Evolutionary conservation across 139 green algal genomes (phyloP).

Genomic region (Tetradesmus obliquus): DNA sequence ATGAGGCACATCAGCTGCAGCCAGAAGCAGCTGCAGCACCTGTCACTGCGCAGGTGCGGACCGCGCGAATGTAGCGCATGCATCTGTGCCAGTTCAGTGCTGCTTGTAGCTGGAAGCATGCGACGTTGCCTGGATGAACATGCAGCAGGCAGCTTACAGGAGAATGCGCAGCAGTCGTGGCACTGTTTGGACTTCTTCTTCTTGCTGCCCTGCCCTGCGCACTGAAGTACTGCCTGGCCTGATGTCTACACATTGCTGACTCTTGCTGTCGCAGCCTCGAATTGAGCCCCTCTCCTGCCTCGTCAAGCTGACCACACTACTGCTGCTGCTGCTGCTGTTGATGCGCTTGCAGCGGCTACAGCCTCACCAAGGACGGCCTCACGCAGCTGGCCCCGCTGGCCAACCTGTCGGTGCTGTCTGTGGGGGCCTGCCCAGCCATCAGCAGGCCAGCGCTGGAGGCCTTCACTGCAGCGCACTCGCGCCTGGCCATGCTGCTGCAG

Average conservation of each 20-base stretch:
- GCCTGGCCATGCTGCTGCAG: conserved; percentile 13
- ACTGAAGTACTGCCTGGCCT: background rate
- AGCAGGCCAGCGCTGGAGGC: conserved; percentile 4
- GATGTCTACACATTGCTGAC: background rate
- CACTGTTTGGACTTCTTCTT: too few species aligned
- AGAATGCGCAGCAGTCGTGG: background rate
- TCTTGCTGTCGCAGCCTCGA: background rate
- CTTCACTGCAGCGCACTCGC: conserved; percentile 8
- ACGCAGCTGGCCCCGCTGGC: background rate
- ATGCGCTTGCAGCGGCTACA: conserved; percentile 21
- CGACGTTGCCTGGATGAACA: too few species aligned
- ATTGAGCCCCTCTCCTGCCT: background rate
- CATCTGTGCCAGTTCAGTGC: too few species aligned
- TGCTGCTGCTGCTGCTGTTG: background rate
- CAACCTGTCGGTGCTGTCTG: conserved; percentile 45
- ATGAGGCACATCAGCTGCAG: conserved; percentile 41
- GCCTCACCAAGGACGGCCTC: conserved; percentile 24
- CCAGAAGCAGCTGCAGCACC: conserved; percentile 41
- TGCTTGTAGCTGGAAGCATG: too few species aligned
- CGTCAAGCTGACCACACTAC: background rate
- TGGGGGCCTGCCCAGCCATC: conserved; percentile 40
- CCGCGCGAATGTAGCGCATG: too few species aligned
- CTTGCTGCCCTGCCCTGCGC: too few species aligned
- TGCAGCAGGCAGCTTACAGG: background rate
- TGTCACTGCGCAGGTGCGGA: conserved; percentile 19